Base-by-base conservation (phyloP, 177 flowering plant species). In the Vitis hybrid region DNA sequence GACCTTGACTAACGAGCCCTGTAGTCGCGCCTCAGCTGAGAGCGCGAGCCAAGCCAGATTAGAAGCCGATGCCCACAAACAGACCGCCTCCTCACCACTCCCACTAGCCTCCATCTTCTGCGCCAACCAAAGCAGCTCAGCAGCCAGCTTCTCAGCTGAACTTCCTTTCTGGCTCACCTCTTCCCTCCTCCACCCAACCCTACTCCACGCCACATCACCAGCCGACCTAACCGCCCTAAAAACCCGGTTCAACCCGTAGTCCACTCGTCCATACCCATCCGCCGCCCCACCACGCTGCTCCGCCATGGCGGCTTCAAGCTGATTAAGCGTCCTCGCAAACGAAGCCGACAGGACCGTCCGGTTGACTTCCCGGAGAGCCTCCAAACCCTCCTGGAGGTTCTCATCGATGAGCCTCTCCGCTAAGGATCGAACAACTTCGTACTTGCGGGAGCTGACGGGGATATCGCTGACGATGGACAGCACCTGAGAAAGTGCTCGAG, bases 101-200 rank as follows among this genome's bases (percentile, higher is more conserved):
- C 90, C 92, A 66, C 90, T 91, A 59, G 68, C 85, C 61, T 70
- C 82, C 87, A 94, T 40, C 77, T 86, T 92, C 83, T 80, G 77
- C n/a, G 85, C 90, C 72, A 92, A 56, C 98, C 97, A 94, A 12
- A 91, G 85, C 72, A 85, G 27, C 91, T 94, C 98, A 49, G 90
- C 90, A 32, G 97, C 97, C 70, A 86, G 67, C 82, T 92, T 94
- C 88, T 92, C 93, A 1, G 88, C 88, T 67, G 82, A 81, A 2
- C 19, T 51, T 46, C 66, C 81, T 3, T 52, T 57, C 59, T 64
- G 56, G 35, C 54, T 30, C 67, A n/a, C 57, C 55, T 49, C 81
- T 21, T 58, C 72, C 74, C 52, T 60, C 60, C 64, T 30, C 64
- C 18, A 58, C 60, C 75, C 65, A 6, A 72, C 27, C 52, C 84